A percentile compares a stretch with the other conserved stretches of the same genome.
These are phyloP conservation scores for Blastosporella zonata DNA, from an alignment of 1,284 basidiomycete genomes.

Conservation along the genomic window DNA sequence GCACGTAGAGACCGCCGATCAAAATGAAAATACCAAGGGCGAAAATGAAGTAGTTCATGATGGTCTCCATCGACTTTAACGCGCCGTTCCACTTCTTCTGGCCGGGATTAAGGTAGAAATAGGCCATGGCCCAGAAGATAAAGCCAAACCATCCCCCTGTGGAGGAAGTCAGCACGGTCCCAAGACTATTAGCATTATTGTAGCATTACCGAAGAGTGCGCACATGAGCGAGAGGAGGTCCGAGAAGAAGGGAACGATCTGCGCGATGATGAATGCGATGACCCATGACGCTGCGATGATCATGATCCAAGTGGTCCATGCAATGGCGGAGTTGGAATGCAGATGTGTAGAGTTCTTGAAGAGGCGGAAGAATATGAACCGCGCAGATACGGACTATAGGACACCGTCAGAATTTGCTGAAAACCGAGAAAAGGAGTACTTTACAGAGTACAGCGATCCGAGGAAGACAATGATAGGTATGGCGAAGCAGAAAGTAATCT, in stretches of 20 bases:
- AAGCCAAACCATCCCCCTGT: slow-evolving; percentile 40
- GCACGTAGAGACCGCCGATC: slow-evolving; percentile 41
- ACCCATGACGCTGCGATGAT: slow-evolving; percentile 58
- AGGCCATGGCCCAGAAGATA: slow-evolving; percentile 48
- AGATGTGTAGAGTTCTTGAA: slow-evolving; percentile 48
- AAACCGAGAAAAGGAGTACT: background rate
- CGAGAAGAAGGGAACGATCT: slow-evolving; percentile 47
- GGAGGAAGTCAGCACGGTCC: background rate
- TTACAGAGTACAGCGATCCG: slow-evolving; percentile 42
- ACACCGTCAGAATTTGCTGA: background rate
- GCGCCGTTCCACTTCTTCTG: slow-evolving; percentile 33
- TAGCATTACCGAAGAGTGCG: slow-evolving; percentile 39
- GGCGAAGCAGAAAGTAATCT: slow-evolving; percentile 46
- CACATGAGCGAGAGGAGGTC: slow-evolving; percentile 46
- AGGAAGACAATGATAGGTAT: slow-evolving; percentile 53
- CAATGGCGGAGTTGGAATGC: slow-evolving; percentile 52
- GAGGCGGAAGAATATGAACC: slow-evolving; percentile 50
- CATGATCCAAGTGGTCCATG: slow-evolving; percentile 57
- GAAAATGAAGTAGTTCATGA: slow-evolving; percentile 40
- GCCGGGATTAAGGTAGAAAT: slow-evolving; percentile 38
- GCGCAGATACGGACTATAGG: slow-evolving; percentile 40
- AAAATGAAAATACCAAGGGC: slow-evolving; percentile 38
- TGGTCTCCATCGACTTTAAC: slow-evolving; percentile 34
- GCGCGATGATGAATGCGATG: slow-evolving; percentile 58
- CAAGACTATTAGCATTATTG: background rate